phyloP scores from a whole-genome alignment of 163 green algal genomes.

The Coccomyxa subellipsoidea region DNA sequence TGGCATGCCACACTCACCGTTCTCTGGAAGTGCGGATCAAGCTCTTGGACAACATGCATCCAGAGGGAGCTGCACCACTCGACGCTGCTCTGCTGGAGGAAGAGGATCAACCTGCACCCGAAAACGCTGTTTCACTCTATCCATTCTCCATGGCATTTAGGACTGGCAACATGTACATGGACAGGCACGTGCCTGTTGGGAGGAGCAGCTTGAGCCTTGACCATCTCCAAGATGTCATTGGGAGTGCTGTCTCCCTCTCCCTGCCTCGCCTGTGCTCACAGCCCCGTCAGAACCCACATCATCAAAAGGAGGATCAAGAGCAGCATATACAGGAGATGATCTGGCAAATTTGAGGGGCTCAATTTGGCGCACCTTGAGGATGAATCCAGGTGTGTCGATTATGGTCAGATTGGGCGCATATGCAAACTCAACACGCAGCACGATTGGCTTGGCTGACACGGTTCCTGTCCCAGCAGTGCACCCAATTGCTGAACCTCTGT shows the following conservation, averaged over 20 bases:
- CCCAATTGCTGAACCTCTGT: background rate
- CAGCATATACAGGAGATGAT: no score
- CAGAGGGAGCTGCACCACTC: conserved; percentile 93
- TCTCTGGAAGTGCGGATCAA: conserved; percentile 58
- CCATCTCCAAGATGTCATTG: conserved; percentile 90
- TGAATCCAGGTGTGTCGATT: conserved; percentile 94
- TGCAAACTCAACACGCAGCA: conserved; percentile 90
- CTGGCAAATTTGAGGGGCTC: background rate
- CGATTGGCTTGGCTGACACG: conserved; percentile 87
- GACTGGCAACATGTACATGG: background rate
- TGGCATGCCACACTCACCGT: conserved; percentile 42
- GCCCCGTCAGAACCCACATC: no score
- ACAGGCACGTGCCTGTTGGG: conserved; percentile 53
- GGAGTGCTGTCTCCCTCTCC: conserved; percentile 84
- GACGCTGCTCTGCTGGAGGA: conserved; percentile 92
- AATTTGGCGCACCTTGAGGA: conserved; percentile 87
- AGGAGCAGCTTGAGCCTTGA: conserved; percentile 79
- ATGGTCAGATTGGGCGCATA: conserved; percentile 95
- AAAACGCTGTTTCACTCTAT: background rate
- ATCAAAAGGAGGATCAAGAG: no score
- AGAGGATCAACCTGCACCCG: conserved; percentile 85
- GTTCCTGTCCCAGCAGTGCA: conserved; percentile 25
- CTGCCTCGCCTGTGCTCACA: conserved; percentile 65
- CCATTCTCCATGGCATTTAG: background rate
- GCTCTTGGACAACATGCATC: conserved; percentile 83